Evolutionary conservation across 148 eudicot species (phyloP).

Genomic region (Rhododendron mucronatum): DNA sequence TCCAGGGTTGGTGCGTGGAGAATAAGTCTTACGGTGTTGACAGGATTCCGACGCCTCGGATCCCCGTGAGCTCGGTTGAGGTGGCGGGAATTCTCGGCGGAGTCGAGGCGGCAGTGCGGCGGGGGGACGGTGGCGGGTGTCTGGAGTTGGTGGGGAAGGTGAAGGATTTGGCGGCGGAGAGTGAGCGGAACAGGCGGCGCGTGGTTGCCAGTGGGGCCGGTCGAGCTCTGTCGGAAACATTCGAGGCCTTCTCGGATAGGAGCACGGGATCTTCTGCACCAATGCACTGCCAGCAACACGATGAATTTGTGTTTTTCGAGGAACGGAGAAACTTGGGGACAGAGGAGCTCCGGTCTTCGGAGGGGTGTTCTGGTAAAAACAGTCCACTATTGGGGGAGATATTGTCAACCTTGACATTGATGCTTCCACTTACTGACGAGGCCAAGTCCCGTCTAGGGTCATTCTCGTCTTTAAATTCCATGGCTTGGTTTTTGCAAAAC

Average conservation of each 20-base stretch:
- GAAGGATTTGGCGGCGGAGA: constrained; percentile 37
- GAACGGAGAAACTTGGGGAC: not conserved
- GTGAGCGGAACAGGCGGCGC: constrained; percentile 52
- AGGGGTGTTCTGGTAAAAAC: constrained; percentile 14
- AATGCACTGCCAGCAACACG: not conserved
- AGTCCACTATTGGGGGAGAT: constrained; percentile 36
- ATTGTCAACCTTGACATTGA: constrained; percentile 27
- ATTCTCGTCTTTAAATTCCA: constrained; percentile 23
- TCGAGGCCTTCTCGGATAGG: constrained; percentile 30
- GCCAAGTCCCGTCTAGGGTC: constrained; percentile 30
- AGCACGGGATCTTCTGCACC: not conserved
- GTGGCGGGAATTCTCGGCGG: constrained; percentile 33
- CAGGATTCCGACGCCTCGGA: constrained; percentile 42
- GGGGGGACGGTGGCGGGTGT: constrained; percentile 1
- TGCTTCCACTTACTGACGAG: constrained; percentile 32
- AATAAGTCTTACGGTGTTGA: constrained; percentile 28
- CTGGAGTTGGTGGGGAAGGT: constrained; percentile 36
- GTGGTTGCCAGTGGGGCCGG: constrained; percentile 33
- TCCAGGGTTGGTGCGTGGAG: constrained; percentile 43
- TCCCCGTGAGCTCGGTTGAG: constrained; percentile 33
- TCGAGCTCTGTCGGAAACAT: constrained; percentile 24
- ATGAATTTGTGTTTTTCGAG: not conserved
- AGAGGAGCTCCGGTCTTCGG: not conserved
- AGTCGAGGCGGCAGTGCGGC: constrained; percentile 8
- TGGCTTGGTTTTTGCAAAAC: constrained; percentile 38